phyloP scores from a whole-genome alignment of 768 basidiomycete species.

The Asterophora lycoperdoides region DNA sequence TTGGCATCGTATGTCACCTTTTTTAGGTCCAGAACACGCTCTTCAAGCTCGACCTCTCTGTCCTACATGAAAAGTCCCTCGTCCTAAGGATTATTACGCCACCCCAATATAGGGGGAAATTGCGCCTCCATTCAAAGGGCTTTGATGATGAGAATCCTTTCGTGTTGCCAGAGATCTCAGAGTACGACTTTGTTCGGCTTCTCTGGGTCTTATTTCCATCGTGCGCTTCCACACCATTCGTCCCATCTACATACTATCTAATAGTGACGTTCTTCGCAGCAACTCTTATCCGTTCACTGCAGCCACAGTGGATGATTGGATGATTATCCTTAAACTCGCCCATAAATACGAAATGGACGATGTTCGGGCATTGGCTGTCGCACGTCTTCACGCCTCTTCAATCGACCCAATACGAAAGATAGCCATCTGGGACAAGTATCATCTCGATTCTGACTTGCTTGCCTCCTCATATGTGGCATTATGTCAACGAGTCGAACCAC shows the following conservation, averaged over 20 bases:
- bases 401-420: conserved; percentile 32
- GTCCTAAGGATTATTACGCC: conserved; percentile 31
- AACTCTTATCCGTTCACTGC: conserved; percentile 17
- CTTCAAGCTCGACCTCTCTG: conserved; percentile 46
- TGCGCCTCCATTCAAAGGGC: conserved; percentile 14
- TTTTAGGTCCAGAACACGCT: conserved; percentile 49
- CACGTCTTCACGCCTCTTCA: conserved; percentile 23
- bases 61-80: conserved; percentile 35
- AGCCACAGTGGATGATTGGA: conserved; percentile 26
- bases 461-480: conserved; percentile 26
- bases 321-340: conserved; percentile 32
- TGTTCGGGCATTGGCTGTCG: conserved; percentile 24
- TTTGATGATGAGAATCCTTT: conserved; percentile 33
- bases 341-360: conserved; percentile 30
- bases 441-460: conserved; percentile 26
- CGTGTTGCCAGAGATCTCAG: conserved; percentile 39
- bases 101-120: conserved; percentile 22
- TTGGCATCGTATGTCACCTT: background rate
- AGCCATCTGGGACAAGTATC: conserved; percentile 33
- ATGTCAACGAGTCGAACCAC: conserved; percentile 28
- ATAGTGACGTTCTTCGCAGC: conserved; percentile 3
- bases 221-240: conserved; percentile 25
- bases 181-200: conserved; percentile 47
- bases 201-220: conserved; percentile 52
- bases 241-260: background rate